These are phyloP conservation scores for Clarireedia homoeocarpa DNA, from an alignment of 2,329 filamentous ascomycete genomes.

Conservation along the genomic window DNA sequence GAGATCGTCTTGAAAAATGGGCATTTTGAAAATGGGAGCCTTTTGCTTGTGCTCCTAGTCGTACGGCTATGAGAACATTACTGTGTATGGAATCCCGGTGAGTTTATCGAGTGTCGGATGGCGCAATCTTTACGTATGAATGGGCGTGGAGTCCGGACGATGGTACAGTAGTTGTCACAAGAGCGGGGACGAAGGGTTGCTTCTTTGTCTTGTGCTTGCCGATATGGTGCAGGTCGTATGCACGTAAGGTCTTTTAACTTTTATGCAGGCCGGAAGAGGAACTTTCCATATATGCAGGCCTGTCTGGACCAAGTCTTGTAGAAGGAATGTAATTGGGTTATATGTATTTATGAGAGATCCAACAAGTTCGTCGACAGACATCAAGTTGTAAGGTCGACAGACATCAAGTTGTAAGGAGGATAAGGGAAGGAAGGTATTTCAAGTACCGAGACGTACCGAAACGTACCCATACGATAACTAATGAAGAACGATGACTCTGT, in stretches of 20 bases:
- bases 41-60: conserved; percentile 5
- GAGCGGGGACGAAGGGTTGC: background rate
- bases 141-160: background rate
- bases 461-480: too few relatives aligned
- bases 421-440: too few relatives aligned
- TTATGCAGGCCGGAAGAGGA: too few relatives aligned
- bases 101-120: background rate
- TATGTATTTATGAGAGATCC: too few relatives aligned
- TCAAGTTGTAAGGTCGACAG: too few relatives aligned
- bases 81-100: background rate
- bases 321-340: too few relatives aligned
- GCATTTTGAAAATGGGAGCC: conserved; percentile 36
- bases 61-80: conserved; percentile 5
- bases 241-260: background rate
- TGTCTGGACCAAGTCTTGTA: too few relatives aligned
- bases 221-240: background rate
- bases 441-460: too few relatives aligned
- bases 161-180: background rate
- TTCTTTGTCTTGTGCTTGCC: background rate
- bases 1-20: conserved; percentile 49
- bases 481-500: too few relatives aligned
- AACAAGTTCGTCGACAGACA: too few relatives aligned
- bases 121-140: background rate
- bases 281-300: too few relatives aligned
- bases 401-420: too few relatives aligned